Base-by-base conservation (phyloP, 2,329 filamentous ascomycete genomes). In the Gliomastix tumulicola region DNA sequence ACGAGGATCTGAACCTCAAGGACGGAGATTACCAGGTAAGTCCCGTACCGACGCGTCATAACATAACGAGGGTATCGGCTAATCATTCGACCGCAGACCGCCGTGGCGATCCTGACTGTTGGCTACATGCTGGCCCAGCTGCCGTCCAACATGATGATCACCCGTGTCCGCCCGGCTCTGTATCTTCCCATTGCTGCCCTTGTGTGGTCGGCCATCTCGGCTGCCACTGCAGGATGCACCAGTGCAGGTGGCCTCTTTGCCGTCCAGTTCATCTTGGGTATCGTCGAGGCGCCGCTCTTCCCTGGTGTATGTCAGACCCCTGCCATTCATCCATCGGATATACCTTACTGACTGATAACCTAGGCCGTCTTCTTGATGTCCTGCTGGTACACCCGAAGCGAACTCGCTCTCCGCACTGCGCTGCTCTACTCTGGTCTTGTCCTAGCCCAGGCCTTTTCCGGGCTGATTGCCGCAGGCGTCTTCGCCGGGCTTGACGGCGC, bases 371-470 rank as follows among this genome's bases (percentile, higher is more conserved):
- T 75, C 11, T 59, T 74, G 27, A 56, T 79, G n/a, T 71, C 64
- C 2, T 72, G 65, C 3, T 77, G 71, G 71, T 77, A 77, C 48
- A 74, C 71, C 49, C 65, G 60, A 21, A 53, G 63, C 4, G 69
- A 74, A 44, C 62, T 69, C 43, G 68, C 68, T 9, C 77, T 74
- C 46, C 63, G 73, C 7, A 76, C 76, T 42, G 69, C 67, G 19
- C 59, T 76, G n/a, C 77, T 72, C 49, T 74, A 73, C 46, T 72
- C 69, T 1, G 73, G 71, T 2, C 69, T 71, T 0, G 67, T 76
- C 6, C 58, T 82, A 0, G 76, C 78, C 0, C 77, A 78, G 6
- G 78, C 77, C 0, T 80, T 83, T 41, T 78, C 80, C 7, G 80
- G 80, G 1, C 63, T 84, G 0, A 57, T 84, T 1, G 69, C 69